phyloP scores from a whole-genome alignment of 1,284 basidiomycete genomes.

The Ustilago shanxiensis region DNA sequence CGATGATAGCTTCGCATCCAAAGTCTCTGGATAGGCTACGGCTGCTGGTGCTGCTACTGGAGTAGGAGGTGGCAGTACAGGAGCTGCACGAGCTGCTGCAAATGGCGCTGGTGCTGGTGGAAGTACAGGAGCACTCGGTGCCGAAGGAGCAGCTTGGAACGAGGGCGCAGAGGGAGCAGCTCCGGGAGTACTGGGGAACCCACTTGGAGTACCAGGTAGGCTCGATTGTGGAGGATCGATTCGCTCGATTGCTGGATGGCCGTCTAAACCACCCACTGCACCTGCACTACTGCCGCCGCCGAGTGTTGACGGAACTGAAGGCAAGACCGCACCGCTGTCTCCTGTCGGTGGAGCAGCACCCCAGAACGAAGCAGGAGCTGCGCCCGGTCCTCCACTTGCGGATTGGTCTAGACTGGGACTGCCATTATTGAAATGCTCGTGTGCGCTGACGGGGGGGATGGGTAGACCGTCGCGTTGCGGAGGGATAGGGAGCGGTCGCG shows the following conservation, averaged over 20 bases:
- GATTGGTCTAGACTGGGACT: conserved; percentile 32
- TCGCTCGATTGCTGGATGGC: conserved; percentile 39
- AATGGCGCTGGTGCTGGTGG: conserved; percentile 16
- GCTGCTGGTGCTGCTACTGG: background rate
- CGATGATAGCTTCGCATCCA: conserved; percentile 40
- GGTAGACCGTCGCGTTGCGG: conserved; percentile 47
- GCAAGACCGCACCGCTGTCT: conserved; percentile 16
- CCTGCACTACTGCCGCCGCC: background rate
- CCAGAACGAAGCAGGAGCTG: conserved; percentile 47
- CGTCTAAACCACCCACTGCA: background rate
- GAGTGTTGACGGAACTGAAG: conserved; percentile 31
- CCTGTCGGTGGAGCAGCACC: conserved; percentile 5
- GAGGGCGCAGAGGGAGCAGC: conserved; percentile 45
- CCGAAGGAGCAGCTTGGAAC: conserved; percentile 34
- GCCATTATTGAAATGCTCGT: conserved; percentile 43
- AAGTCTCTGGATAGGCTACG: conserved; percentile 75
- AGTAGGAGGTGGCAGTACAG: background rate
- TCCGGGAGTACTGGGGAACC: conserved; percentile 20
- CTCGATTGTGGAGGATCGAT: conserved; percentile 57
- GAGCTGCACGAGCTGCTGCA: background rate
- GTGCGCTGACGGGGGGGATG: conserved; percentile 38
- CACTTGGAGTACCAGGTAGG: conserved; percentile 67
- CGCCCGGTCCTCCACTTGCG: conserved; percentile 25
- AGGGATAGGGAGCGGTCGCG: conserved; percentile 48
- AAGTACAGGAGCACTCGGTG: background rate